Base-by-base conservation (phyloP, 139 green algal species). In the Volvox africanus region DNA sequence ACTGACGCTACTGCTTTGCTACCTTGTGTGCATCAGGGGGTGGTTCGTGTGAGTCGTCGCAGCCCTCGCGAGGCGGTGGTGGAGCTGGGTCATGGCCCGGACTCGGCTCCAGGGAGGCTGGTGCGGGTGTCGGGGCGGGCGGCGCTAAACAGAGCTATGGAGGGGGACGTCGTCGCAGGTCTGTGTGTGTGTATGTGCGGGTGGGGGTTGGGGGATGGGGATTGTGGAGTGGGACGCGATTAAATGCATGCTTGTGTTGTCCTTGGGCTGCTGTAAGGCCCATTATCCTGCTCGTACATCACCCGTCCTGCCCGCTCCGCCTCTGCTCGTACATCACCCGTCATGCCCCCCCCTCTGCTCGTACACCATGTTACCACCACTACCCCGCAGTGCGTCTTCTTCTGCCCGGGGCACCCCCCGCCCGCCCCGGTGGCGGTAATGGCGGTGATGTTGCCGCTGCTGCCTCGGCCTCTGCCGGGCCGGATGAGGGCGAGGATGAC, bases 141-240 rank as follows among this genome's bases (percentile, higher is more conserved):
- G 17, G 90, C 92, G 13, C 44, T 94, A 13, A 95, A 95, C 89
- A 87, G 94, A 6, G 92, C 90, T 0, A 82, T 96, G 80, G 88
- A 96, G 33, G 94, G 94, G 16, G 94, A 96, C 84, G 80, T 61
- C 0, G 94, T 93, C 67, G 87, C 93, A 35, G 73, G 93, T 92
- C 65, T 11, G 84, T 17, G 82, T 11, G 61, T 35, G 61, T 61
- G 28, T 35, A n/a, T 32, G 61, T 55, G 44, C 9, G 44, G 5
- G 80, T n/a, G 14, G 35, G 21, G 82, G 82, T 32, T 37, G 2
- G 12, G 21, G 82, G 32, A 75, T 69, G 1, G 79, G 76, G n/a
- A 24, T n/a, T 61, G 1, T 30, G 22, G 30, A 61, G 22, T 26
- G 2, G 44, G 44, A 55, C 9, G 44, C 44, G 44, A 55, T 55